Percentiles rank a stretch among this genome's conserved stretches.
Conservation (phyloP, 352 stramenopile species). For the Phytophthora europaea region DNA sequence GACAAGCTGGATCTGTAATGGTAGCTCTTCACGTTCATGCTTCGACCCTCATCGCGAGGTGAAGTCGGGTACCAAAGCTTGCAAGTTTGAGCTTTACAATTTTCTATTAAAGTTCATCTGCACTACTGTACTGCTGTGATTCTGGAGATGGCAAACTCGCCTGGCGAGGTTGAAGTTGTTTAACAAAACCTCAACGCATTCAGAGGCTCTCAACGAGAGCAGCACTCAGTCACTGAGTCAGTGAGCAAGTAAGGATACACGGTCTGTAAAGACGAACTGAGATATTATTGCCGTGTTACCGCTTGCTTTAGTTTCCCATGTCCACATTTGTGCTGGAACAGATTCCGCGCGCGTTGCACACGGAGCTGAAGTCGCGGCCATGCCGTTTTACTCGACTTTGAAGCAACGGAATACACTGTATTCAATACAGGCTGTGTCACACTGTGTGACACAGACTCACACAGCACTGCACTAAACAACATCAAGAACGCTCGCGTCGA, state of each 20-base stretch:
- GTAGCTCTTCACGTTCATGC: background rate
- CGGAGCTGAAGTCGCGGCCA: too few species aligned
- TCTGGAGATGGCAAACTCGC: background rate
- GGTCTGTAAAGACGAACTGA: background rate
- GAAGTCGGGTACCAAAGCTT: too few species aligned
- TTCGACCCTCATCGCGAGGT: background rate
- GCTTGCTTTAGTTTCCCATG: background rate
- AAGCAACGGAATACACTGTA: too few species aligned
- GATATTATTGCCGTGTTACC: too few species aligned
- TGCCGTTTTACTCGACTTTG: background rate
- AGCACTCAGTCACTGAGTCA: too few species aligned
- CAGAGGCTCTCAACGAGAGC: too few species aligned
- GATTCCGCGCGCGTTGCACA: too few species aligned
- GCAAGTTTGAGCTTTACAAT: too few species aligned
- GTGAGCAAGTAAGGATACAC: background rate
- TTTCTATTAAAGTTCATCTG: too few species aligned
- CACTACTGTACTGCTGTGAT: too few species aligned
- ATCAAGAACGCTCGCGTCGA: conserved; percentile 1
- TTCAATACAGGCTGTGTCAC: too few species aligned
- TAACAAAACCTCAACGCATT: background rate
- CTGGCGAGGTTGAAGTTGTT: background rate
- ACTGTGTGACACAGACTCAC: too few species aligned
- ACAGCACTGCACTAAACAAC: background rate
- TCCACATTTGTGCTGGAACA: background rate
- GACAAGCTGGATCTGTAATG: background rate